phyloP scores from a whole-genome alignment of 2,329 filamentous ascomycete genomes.

The Chaetomium globosum region DNA sequence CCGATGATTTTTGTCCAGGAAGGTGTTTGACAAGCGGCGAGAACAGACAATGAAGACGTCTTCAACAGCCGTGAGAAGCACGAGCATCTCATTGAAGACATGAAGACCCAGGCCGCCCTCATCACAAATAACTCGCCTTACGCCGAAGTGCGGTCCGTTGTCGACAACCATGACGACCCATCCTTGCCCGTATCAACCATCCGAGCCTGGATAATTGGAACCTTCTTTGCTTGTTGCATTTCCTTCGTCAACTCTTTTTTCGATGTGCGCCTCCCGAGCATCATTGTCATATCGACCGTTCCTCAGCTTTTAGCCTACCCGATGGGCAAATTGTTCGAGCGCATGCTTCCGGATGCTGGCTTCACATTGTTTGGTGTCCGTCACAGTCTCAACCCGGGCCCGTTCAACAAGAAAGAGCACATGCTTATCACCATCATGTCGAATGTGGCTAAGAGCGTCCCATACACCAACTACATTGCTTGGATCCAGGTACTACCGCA shows the following conservation, averaged over 20 bases:
- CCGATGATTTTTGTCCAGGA: neutral
- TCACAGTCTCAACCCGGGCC: conserved; percentile 58
- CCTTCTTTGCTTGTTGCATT: conserved; percentile 54
- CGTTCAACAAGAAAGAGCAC: conserved; percentile 63
- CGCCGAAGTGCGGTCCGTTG: conserved; percentile 59
- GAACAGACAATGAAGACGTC: conserved; percentile 48
- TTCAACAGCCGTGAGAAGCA: conserved; percentile 52
- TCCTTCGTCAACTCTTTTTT: conserved; percentile 61
- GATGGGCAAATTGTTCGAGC: conserved; percentile 55
- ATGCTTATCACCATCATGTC: conserved; percentile 63
- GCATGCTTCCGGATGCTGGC: conserved; percentile 53
- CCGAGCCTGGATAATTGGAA: conserved; percentile 57
- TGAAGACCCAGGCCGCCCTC: conserved; percentile 58
- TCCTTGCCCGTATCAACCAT: conserved; percentile 56
- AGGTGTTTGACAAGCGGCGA: neutral
- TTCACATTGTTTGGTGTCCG: conserved; percentile 52
- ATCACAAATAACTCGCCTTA: conserved; percentile 61
- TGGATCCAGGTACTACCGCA: conserved; percentile 53
- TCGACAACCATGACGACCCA: conserved; percentile 59
- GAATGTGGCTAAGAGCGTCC: conserved; percentile 55
- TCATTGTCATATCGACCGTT: conserved; percentile 58
- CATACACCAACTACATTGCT: conserved; percentile 55
- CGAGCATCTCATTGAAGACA: conserved; percentile 53
- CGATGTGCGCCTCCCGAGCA: conserved; percentile 58
- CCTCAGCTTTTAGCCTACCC: conserved; percentile 61